Base-by-base conservation (phyloP, 495 filamentous ascomycete species). In the Daldinia bambusicola region DNA sequence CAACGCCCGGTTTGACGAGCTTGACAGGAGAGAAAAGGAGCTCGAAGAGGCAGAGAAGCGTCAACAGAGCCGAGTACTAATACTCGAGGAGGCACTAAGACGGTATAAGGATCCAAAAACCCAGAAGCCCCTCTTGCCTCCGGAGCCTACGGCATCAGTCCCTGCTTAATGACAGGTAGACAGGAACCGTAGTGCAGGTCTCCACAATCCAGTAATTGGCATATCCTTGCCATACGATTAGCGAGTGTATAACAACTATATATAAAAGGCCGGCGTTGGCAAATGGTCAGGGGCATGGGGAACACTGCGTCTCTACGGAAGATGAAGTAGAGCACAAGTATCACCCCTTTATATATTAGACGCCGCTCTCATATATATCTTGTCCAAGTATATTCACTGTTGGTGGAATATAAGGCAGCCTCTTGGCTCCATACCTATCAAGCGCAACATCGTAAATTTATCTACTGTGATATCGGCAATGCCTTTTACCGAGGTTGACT, bases 31-130 rank as follows among this genome's bases (percentile, higher is more conserved):
- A 52, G 83, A 95, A 32, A 84, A 81, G 34, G 90, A 90, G 71
- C 78, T 93, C 6, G 88, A 91, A 74, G 82, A 90, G 61, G 84
- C 83, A 0, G 89, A 92, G 67, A 87, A 82, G 76, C 79, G 80
- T 16, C 84, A 87, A 14, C 78, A 84, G 22, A 84, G 81, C 60
- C 84, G 90, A 50, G 78, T 94, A n/a, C 79, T 87, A 12, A 82
- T 84, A 16, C 76, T 95, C 61, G 92, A 93, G 76, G 89, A 90
- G 63, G 90, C 91, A 61, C 69, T 93, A 60, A 78, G 92, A 40
- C 80, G 82, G 16, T 80, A 90, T 65, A 87, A 87, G 67, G 84
- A 86, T 41, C 81, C 81, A 4, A 85, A 80, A 72, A 84, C 80
- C 7, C 85, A 87, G 69, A 78, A 78, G 70, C 81, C 80, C 2